Percentiles rank a stretch among this genome's conserved stretches.
phyloP scores from a whole-genome alignment of 345 rosid species.

The Citrus trifoliata region DNA sequence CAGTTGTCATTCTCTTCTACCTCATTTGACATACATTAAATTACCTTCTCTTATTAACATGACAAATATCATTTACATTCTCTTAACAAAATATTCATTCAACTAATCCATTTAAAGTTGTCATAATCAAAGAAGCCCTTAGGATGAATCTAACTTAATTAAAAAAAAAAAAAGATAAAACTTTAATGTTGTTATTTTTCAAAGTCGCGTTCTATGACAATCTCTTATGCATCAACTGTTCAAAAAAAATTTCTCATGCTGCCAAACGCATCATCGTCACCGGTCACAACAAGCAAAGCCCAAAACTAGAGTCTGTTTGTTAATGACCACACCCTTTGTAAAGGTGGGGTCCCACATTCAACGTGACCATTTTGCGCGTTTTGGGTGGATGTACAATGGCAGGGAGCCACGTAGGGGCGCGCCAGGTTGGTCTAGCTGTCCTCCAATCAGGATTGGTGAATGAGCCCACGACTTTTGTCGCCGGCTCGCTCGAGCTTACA shows the following conservation, averaged over 20 bases:
- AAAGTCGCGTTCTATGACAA: neutral
- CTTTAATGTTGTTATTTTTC: neutral
- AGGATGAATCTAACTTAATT: no score
- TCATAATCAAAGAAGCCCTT: neutral
- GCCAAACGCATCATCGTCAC: neutral
- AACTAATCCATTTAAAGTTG: neutral
- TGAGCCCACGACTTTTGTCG: neutral
- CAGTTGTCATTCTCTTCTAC: no score
- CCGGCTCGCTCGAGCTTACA: neutral
- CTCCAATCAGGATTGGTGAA: neutral
- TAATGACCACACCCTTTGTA: neutral
- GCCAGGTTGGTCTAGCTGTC: slow-evolving; percentile 11
- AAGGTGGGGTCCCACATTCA: neutral
- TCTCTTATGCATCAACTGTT: no score
- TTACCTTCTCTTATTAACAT: no score
- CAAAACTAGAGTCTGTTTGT: neutral
- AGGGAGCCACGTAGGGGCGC: fast-evolving
- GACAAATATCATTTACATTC: no score
- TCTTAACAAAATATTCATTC: no score
- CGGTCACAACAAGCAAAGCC: neutral
- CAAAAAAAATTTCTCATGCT: no score
- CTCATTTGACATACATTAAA: no score
- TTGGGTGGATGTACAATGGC: neutral
- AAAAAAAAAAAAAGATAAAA: no score
- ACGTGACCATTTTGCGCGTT: neutral